phyloP scores from a whole-genome alignment of 352 stramenopile genomes.

The Phytophthora macrochlamydospora region DNA sequence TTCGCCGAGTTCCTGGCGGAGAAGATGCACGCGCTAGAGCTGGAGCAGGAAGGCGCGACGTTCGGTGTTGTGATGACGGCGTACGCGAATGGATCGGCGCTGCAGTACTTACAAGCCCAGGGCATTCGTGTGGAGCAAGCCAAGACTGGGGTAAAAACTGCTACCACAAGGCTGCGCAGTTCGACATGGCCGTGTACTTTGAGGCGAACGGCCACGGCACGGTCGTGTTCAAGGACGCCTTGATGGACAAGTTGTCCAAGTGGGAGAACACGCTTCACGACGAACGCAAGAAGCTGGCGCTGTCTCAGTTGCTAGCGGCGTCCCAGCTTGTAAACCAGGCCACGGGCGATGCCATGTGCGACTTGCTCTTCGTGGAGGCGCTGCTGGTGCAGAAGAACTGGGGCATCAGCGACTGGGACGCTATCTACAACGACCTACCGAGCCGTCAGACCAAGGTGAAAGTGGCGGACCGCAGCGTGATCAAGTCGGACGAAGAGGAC shows the following conservation, averaged over 20 bases:
- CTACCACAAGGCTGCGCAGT: slow-evolving; percentile 94
- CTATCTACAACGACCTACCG: slow-evolving; percentile 95
- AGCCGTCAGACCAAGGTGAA: slow-evolving; percentile 89
- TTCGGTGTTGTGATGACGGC: slow-evolving; percentile 98
- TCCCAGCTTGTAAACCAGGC: slow-evolving; percentile 96
- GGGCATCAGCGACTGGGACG: slow-evolving; percentile 92
- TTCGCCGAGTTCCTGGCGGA: slow-evolving; percentile 94
- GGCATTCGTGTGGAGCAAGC: slow-evolving; percentile 86
- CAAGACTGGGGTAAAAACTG: slow-evolving; percentile 99
- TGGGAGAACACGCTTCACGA: slow-evolving; percentile 77
- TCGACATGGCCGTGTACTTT: slow-evolving; percentile 99
- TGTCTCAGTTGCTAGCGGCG: slow-evolving; percentile 85
- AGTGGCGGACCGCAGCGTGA: slow-evolving; percentile 67
- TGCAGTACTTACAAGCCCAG: slow-evolving; percentile 83
- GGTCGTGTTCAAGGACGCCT: slow-evolving; percentile 94
- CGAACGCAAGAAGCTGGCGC: slow-evolving; percentile 80
- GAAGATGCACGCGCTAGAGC: slow-evolving; percentile 81
- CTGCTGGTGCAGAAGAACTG: slow-evolving; percentile 92
- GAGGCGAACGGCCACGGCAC: slow-evolving; percentile 99
- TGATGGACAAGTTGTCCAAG: slow-evolving; percentile 87
- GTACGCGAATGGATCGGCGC: slow-evolving; percentile 98
- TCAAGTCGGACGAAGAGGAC: slow-evolving; percentile 71
- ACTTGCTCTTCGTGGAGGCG: slow-evolving; percentile 96
- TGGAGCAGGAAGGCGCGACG: slow-evolving; percentile 80
- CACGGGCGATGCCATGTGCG: slow-evolving; percentile 97